Evolutionary conservation across 768 basidiomycete species (phyloP).

Genomic region (Trametes punicea): DNA sequence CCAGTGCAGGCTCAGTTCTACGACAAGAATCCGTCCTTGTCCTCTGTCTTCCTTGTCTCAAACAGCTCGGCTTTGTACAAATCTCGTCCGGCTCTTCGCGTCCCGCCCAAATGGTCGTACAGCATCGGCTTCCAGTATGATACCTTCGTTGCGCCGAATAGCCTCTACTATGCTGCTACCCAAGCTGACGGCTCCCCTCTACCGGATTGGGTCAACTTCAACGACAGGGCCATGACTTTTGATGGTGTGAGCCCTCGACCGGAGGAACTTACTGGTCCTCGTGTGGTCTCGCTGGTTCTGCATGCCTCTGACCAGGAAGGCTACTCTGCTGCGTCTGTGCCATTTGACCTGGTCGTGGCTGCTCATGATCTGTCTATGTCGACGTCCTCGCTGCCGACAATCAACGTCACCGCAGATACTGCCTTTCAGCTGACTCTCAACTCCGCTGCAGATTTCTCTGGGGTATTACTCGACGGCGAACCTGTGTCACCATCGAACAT

Average conservation of each 20-base stretch:
- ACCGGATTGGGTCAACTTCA: conserved; percentile 75
- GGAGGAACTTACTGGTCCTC: conserved; percentile 36
- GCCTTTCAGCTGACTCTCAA: conserved; percentile 50
- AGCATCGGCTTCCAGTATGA: conserved; percentile 76
- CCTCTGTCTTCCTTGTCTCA: conserved; percentile 72
- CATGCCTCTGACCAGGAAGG: conserved; percentile 73
- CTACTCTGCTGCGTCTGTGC: conserved; percentile 55
- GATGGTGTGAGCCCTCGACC: conserved; percentile 70
- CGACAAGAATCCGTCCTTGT: conserved; percentile 57
- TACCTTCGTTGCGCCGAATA: conserved; percentile 46
- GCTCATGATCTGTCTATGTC: conserved; percentile 61
- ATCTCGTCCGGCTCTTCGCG: conserved; percentile 55
- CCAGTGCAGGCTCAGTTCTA: conserved; percentile 61
- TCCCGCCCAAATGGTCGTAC: conserved; percentile 85
- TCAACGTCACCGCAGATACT: conserved; percentile 66
- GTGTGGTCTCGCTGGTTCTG: conserved; percentile 50
- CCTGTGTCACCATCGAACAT: conserved; percentile 60
- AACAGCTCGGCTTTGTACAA: conserved; percentile 50
- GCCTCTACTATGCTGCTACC: conserved; percentile 55
- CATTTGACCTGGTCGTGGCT: conserved; percentile 67
- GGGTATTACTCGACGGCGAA: conserved; percentile 60
- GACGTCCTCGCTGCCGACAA: conserved; percentile 47
- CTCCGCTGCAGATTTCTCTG: conserved; percentile 57
- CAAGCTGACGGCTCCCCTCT: conserved; percentile 65
- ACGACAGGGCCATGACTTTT: conserved; percentile 65